These are phyloP conservation scores for Irpex sp. DNA, from an alignment of 1,284 basidiomycete genomes.

Conservation along the genomic window DNA sequence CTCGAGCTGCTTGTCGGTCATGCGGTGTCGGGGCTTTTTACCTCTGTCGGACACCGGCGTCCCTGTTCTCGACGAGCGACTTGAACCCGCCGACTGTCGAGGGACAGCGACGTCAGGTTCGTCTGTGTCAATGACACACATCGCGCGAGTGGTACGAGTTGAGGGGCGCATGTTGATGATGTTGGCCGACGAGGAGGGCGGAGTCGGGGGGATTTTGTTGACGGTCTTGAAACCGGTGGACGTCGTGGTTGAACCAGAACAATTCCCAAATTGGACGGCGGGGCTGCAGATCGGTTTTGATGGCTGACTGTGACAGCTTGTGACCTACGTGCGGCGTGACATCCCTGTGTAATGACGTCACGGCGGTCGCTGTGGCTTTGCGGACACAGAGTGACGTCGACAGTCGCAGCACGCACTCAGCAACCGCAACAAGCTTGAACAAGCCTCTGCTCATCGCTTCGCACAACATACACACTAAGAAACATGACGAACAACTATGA, in stretches of 20 bases:
- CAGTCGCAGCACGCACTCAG: background rate
- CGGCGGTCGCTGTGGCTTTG: no score
- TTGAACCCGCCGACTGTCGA: background rate
- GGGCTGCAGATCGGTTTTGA: constrained; percentile 5
- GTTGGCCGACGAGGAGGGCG: background rate
- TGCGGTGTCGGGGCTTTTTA: constrained; percentile 34
- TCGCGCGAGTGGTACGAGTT: constrained; percentile 13
- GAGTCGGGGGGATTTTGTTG: background rate
- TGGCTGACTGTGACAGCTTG: constrained; percentile 5
- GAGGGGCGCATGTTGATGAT: constrained; percentile 15
- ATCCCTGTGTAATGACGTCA: background rate
- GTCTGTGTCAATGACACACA: constrained; percentile 1
- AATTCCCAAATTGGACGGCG: constrained; percentile 10
- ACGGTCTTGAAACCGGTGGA: constrained; percentile 1
- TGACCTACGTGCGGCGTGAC: background rate
- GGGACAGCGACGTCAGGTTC: background rate
- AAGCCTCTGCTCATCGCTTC: background rate
- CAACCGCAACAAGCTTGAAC: background rate
- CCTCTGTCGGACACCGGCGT: constrained; percentile 10
- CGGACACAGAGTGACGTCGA: background rate
- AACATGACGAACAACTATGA: constrained; percentile 7
- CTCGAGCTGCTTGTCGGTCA: constrained; percentile 36
- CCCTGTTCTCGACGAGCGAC: constrained; percentile 9
- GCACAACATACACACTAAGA: background rate
- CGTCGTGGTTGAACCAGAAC: constrained; percentile 11